A percentile compares a stretch with the other conserved stretches of the same genome.
Evolutionary conservation across 441 rosid species (phyloP).

Genomic region (Gossypium lobatum): DNA sequence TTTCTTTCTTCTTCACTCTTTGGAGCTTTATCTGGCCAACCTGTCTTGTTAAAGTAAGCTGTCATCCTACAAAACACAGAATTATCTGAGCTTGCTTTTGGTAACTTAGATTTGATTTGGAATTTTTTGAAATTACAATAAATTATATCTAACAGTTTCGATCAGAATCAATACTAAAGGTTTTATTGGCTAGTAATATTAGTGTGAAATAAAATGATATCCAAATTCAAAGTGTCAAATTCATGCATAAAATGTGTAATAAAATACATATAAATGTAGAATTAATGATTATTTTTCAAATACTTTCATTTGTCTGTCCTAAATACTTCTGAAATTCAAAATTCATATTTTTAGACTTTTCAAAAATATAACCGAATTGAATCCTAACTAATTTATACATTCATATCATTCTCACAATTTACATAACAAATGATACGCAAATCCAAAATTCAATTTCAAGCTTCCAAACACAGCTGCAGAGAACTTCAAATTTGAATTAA

Average conservation of each 20-base stretch:
- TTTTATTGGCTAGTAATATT: too few relatives aligned
- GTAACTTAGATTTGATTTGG: too few relatives aligned
- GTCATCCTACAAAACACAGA: constrained; percentile 64
- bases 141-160: too few relatives aligned
- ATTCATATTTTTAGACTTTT: too few relatives aligned
- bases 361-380: neutral
- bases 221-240: neutral
- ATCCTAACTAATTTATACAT: neutral
- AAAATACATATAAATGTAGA: too few relatives aligned
- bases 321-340: too few relatives aligned
- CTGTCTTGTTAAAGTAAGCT: constrained; percentile 77
- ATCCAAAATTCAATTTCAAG: neutral
- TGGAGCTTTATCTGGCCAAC: constrained; percentile 92
- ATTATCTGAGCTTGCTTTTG: neutral
- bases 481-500: neutral
- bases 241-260: neutral
- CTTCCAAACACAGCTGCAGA: neutral
- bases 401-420: neutral
- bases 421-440: neutral
- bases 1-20: constrained; percentile 79
- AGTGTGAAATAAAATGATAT: neutral
- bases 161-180: too few relatives aligned
- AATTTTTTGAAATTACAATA: too few relatives aligned
- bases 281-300: too few relatives aligned
- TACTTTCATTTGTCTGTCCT: too few relatives aligned